A percentile compares a stretch with the other conserved stretches of the same genome.
These are phyloP conservation scores for Coemansia sp. DNA, from an alignment of 192 early-diverging fungal species.

Conservation along the genomic window DNA sequence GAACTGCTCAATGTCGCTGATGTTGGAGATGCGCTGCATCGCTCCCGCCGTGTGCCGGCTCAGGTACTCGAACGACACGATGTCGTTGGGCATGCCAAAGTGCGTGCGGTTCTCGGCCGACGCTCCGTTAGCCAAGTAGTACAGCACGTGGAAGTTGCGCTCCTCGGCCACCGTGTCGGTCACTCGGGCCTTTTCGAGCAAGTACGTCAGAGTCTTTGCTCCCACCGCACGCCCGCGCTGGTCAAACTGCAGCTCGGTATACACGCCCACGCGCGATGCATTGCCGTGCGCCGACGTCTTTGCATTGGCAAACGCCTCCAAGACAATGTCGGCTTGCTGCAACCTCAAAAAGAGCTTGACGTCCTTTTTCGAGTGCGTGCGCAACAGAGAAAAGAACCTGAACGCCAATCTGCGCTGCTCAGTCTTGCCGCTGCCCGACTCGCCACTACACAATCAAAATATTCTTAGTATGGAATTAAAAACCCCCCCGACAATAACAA, in stretches of 20 bases:
- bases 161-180: slow-evolving; percentile 63
- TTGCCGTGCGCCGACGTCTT: slow-evolving; percentile 71
- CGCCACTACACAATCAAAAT: slow-evolving; percentile 62
- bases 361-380: slow-evolving; percentile 70
- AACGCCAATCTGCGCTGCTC: slow-evolving; percentile 64
- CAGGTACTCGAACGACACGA: slow-evolving; percentile 50
- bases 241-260: slow-evolving; percentile 87
- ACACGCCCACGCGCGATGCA: slow-evolving; percentile 83
- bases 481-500: not conserved
- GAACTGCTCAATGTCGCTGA: slow-evolving; percentile 63
- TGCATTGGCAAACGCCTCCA: slow-evolving; percentile 87
- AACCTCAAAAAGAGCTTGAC: slow-evolving; percentile 66
- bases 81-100: slow-evolving; percentile 50
- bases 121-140: slow-evolving; percentile 88
- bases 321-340: slow-evolving; percentile 64
- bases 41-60: slow-evolving; percentile 55
- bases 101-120: slow-evolving; percentile 67
- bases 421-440: slow-evolving; percentile 84
- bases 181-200: slow-evolving; percentile 86
- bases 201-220: slow-evolving; percentile 77
- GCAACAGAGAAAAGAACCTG: slow-evolving; percentile 66
- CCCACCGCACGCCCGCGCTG: slow-evolving; percentile 84
- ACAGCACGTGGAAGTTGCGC: slow-evolving; percentile 92
- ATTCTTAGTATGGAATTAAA: not conserved
- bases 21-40: slow-evolving; percentile 56